A percentile compares a stretch with the other conserved stretches of the same genome.
phyloP scores from a whole-genome alignment of 1,139 yeast species.

The Candida mesenterica region DNA sequence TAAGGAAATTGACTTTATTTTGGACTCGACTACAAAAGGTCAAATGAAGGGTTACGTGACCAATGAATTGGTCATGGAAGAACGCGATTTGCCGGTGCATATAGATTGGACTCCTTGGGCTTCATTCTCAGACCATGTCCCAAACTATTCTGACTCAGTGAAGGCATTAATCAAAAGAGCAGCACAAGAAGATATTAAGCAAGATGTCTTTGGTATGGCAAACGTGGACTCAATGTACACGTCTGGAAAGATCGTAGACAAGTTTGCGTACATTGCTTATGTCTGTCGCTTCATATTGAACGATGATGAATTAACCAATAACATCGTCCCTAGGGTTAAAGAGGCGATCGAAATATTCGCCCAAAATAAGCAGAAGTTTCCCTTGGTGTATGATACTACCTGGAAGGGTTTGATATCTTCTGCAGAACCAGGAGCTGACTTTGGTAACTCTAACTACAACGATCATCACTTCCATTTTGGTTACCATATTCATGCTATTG shows the following conservation, averaged over 20 bases:
- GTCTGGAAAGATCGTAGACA: slow-evolving; percentile 71
- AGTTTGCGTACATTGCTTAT: slow-evolving; percentile 70
- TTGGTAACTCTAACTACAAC: slow-evolving; percentile 74
- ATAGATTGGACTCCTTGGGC: slow-evolving; percentile 63
- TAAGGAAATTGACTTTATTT: slow-evolving; percentile 32
- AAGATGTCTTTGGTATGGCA: slow-evolving; percentile 57
- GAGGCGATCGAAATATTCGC: slow-evolving; percentile 61
- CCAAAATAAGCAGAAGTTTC: slow-evolving; percentile 55
- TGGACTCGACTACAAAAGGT: slow-evolving; percentile 73
- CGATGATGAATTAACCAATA: slow-evolving; percentile 44
- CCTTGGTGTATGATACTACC: slow-evolving; percentile 61
- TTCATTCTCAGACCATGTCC: slow-evolving; percentile 28
- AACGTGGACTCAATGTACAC: slow-evolving; percentile 73
- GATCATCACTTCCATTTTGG: slow-evolving; percentile 86
- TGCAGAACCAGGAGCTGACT: slow-evolving; percentile 66
- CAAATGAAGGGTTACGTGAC: slow-evolving; percentile 58
- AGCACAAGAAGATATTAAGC: slow-evolving; percentile 51
- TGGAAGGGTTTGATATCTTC: slow-evolving; percentile 78
- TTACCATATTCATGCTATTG: slow-evolving; percentile 72
- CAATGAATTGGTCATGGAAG: slow-evolving; percentile 42
- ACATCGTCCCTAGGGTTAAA: slow-evolving; percentile 51
- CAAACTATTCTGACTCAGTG: slow-evolving; percentile 38
- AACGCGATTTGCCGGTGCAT: slow-evolving; percentile 48
- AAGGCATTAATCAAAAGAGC: slow-evolving; percentile 41
- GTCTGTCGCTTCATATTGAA: slow-evolving; percentile 56